Percentiles rank a stretch among this genome's conserved stretches.
These are phyloP conservation scores for Phytopythium delawarense DNA, from an alignment of 352 stramenopile genomes.

Conservation along the genomic window DNA sequence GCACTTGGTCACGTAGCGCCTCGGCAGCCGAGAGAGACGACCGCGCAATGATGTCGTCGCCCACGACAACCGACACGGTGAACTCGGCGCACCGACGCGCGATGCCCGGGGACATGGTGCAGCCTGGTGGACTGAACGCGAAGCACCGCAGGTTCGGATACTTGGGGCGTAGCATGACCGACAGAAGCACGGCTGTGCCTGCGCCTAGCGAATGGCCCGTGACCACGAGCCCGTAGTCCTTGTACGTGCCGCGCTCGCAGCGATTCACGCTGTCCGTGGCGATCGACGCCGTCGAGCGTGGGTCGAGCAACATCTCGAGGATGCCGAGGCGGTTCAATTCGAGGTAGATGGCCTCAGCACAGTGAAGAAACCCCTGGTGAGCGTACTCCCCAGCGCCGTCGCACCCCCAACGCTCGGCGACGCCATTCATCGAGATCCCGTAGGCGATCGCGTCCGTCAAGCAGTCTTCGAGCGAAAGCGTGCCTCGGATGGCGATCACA, in stretches of 20 bases:
- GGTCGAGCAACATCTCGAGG: slow-evolving; percentile 85
- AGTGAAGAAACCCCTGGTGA: slow-evolving; percentile 81
- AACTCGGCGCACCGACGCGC: slow-evolving; percentile 56
- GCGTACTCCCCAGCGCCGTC: slow-evolving; percentile 69
- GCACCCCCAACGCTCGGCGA: slow-evolving; percentile 61
- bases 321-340: slow-evolving; percentile 69
- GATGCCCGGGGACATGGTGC: slow-evolving; percentile 69
- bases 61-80: slow-evolving; percentile 75
- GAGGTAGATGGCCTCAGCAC: slow-evolving; percentile 65
- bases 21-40: slow-evolving; percentile 75
- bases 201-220: slow-evolving; percentile 84
- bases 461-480: slow-evolving; percentile 84
- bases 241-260: slow-evolving; percentile 56
- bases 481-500: slow-evolving; percentile 79
- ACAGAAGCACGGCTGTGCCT: slow-evolving; percentile 65
- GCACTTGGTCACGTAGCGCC: slow-evolving; percentile 71
- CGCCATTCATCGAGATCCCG: slow-evolving; percentile 64
- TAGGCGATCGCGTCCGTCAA: slow-evolving; percentile 86
- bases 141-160: slow-evolving; percentile 80
- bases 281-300: slow-evolving; percentile 40
- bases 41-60: slow-evolving; percentile 81
- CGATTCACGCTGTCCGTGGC: slow-evolving; percentile 51
- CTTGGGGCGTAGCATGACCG: slow-evolving; percentile 72
- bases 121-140: slow-evolving; percentile 75
- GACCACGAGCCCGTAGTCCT: slow-evolving; percentile 66